Conservation (phyloP, 768 basidiomycete species). For the Artomyces pyxidatus region DNA sequence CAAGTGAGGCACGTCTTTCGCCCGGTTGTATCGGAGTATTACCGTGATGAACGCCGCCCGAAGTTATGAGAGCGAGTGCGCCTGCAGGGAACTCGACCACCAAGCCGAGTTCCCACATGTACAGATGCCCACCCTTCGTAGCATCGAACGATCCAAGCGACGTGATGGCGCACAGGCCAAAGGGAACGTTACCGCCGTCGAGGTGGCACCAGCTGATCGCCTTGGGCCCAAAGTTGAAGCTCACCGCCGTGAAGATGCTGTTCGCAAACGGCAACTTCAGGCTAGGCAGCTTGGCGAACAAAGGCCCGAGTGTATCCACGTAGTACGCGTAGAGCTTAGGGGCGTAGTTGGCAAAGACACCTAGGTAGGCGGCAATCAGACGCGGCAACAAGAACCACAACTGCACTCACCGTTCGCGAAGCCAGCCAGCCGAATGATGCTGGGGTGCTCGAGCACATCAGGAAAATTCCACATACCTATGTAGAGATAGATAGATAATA, state of each 20-base stretch:
- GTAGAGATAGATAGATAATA: no score
- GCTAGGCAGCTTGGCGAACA: conserved; percentile 5
- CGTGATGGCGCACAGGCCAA: conserved; percentile 26
- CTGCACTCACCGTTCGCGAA: not conserved
- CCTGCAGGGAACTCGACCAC: conserved; percentile 2
- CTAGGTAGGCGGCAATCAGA: not conserved
- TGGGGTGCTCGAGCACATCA: not conserved
- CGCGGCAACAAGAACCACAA: not conserved
- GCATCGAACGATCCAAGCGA: conserved; percentile 24
- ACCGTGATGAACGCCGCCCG: not conserved
- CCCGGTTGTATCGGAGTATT: not conserved
- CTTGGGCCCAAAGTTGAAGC: conserved; percentile 25
- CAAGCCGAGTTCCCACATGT: conserved; percentile 23
- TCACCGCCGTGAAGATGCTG: conserved; percentile 21
- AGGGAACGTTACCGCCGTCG: conserved; percentile 25
- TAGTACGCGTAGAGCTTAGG: not conserved
- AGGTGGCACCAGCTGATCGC: conserved; percentile 16
- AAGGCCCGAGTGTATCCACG: not conserved
- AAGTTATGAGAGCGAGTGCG: not conserved
- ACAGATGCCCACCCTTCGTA: conserved; percentile 24
- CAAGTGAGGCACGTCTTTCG: not conserved
- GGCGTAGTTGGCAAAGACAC: not conserved
- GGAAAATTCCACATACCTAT: no score
- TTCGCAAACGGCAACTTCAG: conserved; percentile 19
- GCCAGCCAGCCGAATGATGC: not conserved